These are phyloP conservation scores for Suillus decipiens DNA, from an alignment of 768 basidiomycete genomes.

Conservation along the genomic window DNA sequence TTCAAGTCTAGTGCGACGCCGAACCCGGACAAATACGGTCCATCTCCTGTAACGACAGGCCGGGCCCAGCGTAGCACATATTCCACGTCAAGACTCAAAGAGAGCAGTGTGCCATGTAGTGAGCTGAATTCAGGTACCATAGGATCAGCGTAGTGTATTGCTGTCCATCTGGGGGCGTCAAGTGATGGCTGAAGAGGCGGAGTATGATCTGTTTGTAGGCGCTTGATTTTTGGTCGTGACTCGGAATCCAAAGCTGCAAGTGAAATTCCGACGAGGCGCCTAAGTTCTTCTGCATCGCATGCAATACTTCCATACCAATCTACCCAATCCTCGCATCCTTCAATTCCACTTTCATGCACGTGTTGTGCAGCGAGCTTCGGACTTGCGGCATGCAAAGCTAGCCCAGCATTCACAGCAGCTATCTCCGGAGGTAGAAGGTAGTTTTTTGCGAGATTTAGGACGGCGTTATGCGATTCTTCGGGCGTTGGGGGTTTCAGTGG, in stretches of 20 bases:
- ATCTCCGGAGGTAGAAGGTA: conserved; percentile 52
- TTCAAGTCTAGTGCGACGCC: conserved; percentile 93
- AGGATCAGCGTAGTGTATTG: conserved; percentile 78
- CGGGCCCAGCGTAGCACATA: conserved; percentile 65
- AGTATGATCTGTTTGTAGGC: conserved; percentile 80
- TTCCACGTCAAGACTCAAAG: conserved; percentile 51
- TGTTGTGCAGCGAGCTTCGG: conserved; percentile 75
- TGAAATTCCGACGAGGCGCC: conserved; percentile 49
- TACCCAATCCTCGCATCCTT: conserved; percentile 71
- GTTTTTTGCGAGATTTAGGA: conserved; percentile 39
- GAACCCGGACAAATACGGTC: conserved; percentile 71
- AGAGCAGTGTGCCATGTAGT: conserved; percentile 67
- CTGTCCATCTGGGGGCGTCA: conserved; percentile 55
- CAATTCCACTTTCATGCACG: conserved; percentile 23
- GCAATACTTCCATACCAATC: conserved; percentile 80
- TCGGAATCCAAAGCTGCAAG: conserved; percentile 27
- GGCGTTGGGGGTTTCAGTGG: conserved; percentile 40
- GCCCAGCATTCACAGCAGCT: conserved; percentile 64
- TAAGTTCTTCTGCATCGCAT: conserved; percentile 65
- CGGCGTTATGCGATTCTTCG: conserved; percentile 47
- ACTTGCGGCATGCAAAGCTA: conserved; percentile 75
- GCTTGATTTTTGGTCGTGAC: conserved; percentile 40
- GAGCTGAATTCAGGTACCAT: conserved; percentile 66
- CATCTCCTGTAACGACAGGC: conserved; percentile 1
- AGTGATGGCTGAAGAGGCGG: conserved; percentile 50